Evolutionary conservation across 164 flowering plant genomes (phyloP).

Genomic region (Vitis cinerea): DNA sequence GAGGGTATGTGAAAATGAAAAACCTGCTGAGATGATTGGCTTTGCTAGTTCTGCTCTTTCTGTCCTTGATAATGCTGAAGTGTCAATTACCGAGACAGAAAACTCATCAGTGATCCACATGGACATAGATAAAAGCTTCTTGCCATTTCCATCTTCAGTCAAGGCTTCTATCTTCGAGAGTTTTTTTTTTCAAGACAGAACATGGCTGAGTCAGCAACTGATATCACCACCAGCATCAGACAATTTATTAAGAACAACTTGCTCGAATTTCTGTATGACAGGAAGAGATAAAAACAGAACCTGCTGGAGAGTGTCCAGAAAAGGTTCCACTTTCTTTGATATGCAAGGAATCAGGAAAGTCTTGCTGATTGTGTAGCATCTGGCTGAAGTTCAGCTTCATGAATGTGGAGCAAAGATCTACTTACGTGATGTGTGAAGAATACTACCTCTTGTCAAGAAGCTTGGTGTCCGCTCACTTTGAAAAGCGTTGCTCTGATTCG

Average conservation of each 20-base stretch:
- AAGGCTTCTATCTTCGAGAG: conserved; percentile 95
- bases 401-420: too few species aligned
- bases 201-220: conserved; percentile 73
- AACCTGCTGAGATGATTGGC: conserved; percentile 62
- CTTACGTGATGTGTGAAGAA: too few species aligned
- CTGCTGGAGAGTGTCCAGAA: too few species aligned
- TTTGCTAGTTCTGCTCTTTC: conserved; percentile 64
- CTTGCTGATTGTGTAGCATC: too few species aligned
- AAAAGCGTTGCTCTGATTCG: too few species aligned
- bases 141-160: conserved; percentile 66
- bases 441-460: too few species aligned
- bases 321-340: too few species aligned
- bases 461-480: too few species aligned
- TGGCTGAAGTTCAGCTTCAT: too few species aligned
- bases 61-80: conserved; percentile 64
- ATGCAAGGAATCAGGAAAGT: too few species aligned
- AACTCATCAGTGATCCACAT: conserved; percentile 66
- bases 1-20: conserved; percentile 34
- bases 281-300: too few species aligned
- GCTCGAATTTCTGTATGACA: too few species aligned
- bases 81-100: conserved; percentile 49
- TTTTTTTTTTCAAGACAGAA: conserved; percentile 94
- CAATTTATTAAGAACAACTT: conserved; percentile 52
- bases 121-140: conserved; percentile 90
- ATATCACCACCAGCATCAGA: conserved; percentile 57